Conservation (phyloP, 176 grass and related monocot species). For the Carex parvula region DNA sequence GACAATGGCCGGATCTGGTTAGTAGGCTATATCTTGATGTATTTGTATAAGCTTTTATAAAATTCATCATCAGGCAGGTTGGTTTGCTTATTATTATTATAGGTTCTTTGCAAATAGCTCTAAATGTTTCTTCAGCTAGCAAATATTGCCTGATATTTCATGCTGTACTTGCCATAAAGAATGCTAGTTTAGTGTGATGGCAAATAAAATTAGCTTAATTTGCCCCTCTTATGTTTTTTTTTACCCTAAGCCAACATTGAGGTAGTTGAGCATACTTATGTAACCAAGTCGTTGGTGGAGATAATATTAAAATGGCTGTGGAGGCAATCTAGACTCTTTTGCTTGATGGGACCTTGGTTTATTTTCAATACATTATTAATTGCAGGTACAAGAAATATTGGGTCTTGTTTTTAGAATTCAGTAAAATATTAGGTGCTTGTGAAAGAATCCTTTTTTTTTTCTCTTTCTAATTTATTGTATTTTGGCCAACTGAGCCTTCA, state of each 20-base stretch:
- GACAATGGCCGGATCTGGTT: slow-evolving; percentile 98
- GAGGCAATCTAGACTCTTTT: not conserved
- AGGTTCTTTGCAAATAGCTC: not conserved
- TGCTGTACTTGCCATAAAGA: not conserved
- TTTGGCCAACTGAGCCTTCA: not conserved
- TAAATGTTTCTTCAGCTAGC: not conserved
- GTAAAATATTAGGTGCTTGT: not conserved
- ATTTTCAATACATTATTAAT: not conserved
- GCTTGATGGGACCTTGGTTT: not conserved
- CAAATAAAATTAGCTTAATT: not conserved
- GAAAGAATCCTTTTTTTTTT: not conserved
- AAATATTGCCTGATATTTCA: not conserved
- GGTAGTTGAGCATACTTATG: not conserved
- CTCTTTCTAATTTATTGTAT: not conserved
- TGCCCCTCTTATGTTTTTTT: not conserved
- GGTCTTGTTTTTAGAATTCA: not conserved
- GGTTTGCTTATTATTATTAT: not conserved
- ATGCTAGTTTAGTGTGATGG: not conserved
- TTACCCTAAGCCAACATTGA: not conserved
- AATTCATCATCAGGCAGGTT: not conserved
- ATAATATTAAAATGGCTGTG: not conserved
- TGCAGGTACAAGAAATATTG: not conserved
- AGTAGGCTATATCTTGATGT: slow-evolving; percentile 23
- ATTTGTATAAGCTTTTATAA: not conserved
- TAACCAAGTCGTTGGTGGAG: not conserved